Conservation (phyloP, 495 filamentous ascomycete species). For the Trichoderma virens region DNA sequence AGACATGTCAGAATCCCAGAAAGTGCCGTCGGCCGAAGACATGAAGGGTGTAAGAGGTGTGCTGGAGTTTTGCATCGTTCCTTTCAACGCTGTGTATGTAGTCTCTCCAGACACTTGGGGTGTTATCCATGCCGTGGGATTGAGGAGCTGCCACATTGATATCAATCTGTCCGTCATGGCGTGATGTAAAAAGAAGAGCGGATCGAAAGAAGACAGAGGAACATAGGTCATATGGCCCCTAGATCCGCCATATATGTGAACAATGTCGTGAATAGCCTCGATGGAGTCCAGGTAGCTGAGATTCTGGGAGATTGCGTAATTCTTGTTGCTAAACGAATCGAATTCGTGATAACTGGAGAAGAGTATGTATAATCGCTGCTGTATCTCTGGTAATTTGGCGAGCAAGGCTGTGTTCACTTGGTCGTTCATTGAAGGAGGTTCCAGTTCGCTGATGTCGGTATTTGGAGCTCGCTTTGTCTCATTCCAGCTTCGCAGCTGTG, state of each 20-base stretch:
- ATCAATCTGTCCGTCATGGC: constrained; percentile 60
- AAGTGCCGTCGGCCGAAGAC: constrained; percentile 30
- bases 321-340: constrained; percentile 50
- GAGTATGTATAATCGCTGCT: constrained; percentile 51
- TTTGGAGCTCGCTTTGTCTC: constrained; percentile 44
- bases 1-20: constrained; percentile 42
- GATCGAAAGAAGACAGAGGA: constrained; percentile 63
- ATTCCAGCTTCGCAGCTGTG: constrained; percentile 37
- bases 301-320: constrained; percentile 30
- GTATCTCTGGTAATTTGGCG: constrained; percentile 26
- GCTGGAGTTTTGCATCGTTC: constrained; percentile 30
- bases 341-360: constrained; percentile 53
- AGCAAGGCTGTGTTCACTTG: background rate
- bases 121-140: constrained; percentile 50
- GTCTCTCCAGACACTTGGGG: constrained; percentile 36
- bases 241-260: constrained; percentile 49
- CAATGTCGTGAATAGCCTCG: constrained; percentile 56
- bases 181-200: constrained; percentile 65
- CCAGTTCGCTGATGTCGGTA: constrained; percentile 15
- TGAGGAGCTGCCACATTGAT: constrained; percentile 63
- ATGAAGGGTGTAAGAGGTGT: constrained; percentile 43
- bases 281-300: constrained; percentile 44
- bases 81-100: constrained; percentile 44
- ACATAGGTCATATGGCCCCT: constrained; percentile 59
- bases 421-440: background rate